Evolutionary conservation across 768 basidiomycete genomes (phyloP), one percentile per base, ranked within the genome.

Genomic region (Boletus rubroflammeus): DNA sequence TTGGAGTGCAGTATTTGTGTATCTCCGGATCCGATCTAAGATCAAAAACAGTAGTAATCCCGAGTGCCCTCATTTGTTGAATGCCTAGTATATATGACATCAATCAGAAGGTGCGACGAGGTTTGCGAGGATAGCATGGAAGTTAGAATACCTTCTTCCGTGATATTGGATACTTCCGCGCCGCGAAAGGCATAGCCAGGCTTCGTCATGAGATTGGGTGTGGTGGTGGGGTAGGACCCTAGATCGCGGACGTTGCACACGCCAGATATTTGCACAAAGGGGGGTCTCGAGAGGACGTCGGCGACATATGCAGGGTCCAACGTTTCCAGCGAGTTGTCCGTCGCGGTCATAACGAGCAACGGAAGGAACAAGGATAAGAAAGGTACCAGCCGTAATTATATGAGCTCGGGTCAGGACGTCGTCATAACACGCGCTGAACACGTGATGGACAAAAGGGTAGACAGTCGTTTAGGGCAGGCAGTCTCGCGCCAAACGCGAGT

Each of bases 1-100:
- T 72, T 11, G 86, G 86, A 5, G 81, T 67, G 49, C 82, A 78
- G 70, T 88, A 92, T 69, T 88, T 89, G 60, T 72, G 73, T 60
- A 90, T 87, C 72, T 93, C 90, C 5, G 81, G 84, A 64, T 90
- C 86, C 8, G 89, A 90, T 61, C 90, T 80, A 39, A 92, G 75
- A 73, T 92, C 90, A 65, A 85, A 91, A 52, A 90, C 76, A 58
- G 76, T 82, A 6, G 80, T 74, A 52, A 93, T 78, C 5, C 86
- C 86, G 15, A 92, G 77, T 11, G 78, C 72, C 54, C 67, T 78
- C 52, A 92, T 69, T 56, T 78, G 77, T 15, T 67, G 69, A 63
- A 80, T 80, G 47, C 90, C 89, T 90, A 57, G 36, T 4, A 26
- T 15, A 15, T 23, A 39, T 29, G 29, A n/a, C 14, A 40, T 67